A percentile compares a stretch with the other conserved stretches of the same genome.
Conservation (phyloP, 2,329 filamentous ascomycete species). For the Lachnellula hyalina region DNA sequence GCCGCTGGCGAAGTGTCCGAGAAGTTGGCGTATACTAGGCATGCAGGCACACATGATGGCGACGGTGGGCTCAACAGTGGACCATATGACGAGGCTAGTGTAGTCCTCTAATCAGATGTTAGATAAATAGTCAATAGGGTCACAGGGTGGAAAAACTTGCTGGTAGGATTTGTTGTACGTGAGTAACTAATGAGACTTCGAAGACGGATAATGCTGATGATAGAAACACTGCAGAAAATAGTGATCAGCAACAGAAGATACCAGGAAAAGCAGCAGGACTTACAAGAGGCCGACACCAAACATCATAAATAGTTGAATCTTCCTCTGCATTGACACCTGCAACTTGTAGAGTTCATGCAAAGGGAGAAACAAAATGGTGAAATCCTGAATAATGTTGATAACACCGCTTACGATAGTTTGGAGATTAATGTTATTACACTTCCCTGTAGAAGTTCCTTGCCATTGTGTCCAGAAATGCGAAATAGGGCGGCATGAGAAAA, state of each 20-base stretch:
- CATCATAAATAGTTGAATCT: slow-evolving; percentile 43
- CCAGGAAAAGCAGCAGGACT: background rate
- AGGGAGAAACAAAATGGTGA: slow-evolving; percentile 47
- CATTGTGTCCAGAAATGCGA: slow-evolving; percentile 48
- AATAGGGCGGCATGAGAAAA: slow-evolving; percentile 40
- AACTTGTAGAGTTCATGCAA: slow-evolving; percentile 39
- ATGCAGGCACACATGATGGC: slow-evolving; percentile 15
- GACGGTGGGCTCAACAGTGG: slow-evolving; percentile 7
- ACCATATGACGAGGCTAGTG: slow-evolving; percentile 6
- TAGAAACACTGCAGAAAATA: too few species aligned
- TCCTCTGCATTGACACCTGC: slow-evolving; percentile 42
- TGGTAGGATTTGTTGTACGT: slow-evolving; percentile 8
- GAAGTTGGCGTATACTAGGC: background rate
- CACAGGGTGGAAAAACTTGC: too few species aligned
- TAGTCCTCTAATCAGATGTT: slow-evolving; percentile 3
- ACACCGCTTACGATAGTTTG: slow-evolving; percentile 46
- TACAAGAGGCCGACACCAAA: slow-evolving; percentile 43
- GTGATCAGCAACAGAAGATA: too few species aligned
- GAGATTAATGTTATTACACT: slow-evolving; percentile 44
- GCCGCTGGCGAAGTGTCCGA: too few species aligned
- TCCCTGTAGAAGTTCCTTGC: slow-evolving; percentile 41
- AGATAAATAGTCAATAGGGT: too few species aligned
- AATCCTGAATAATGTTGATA: slow-evolving; percentile 46
- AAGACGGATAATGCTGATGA: slow-evolving; percentile 9
- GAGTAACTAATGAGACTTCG: slow-evolving; percentile 11